A percentile compares a stretch with the other conserved stretches of the same genome.
These are phyloP conservation scores for Pilasporangium apinafurcum DNA, from an alignment of 352 stramenopile genomes.

Conservation along the genomic window DNA sequence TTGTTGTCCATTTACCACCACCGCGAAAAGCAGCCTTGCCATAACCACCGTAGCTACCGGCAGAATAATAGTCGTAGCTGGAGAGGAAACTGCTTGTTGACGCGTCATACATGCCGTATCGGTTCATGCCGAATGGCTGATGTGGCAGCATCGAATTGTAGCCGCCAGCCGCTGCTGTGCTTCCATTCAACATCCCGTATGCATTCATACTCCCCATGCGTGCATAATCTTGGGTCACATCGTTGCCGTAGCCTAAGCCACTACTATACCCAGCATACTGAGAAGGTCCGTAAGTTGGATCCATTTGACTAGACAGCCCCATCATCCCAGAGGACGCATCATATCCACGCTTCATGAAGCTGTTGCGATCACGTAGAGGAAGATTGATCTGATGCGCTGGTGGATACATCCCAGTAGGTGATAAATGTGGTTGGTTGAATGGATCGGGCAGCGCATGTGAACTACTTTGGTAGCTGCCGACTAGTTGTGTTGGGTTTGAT, in stretches of 20 bases:
- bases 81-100: conserved; percentile 17
- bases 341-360: conserved; percentile 43
- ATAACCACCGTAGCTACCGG: conserved; percentile 35
- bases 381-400: conserved; percentile 44
- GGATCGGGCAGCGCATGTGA: conserved; percentile 13
- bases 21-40: conserved; percentile 38
- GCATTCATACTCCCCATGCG: conserved; percentile 14
- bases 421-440: conserved; percentile 32
- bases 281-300: conserved; percentile 5
- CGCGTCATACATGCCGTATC: conserved; percentile 24
- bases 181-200: conserved; percentile 11
- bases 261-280: conserved; percentile 23
- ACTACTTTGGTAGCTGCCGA: background rate
- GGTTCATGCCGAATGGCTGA: conserved; percentile 30
- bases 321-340: conserved; percentile 21
- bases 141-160: conserved; percentile 23
- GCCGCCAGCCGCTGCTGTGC: background rate
- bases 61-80: conserved; percentile 36
- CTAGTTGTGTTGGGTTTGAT: conserved; percentile 6
- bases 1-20: conserved; percentile 61
- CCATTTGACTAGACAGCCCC: conserved; percentile 5
- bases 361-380: conserved; percentile 47
- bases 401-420: conserved; percentile 20
- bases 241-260: conserved; percentile 28
- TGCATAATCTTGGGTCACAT: conserved; percentile 10